Base-by-base conservation (phyloP, 306 rosid genomes). In the Cicer yamashitae region DNA sequence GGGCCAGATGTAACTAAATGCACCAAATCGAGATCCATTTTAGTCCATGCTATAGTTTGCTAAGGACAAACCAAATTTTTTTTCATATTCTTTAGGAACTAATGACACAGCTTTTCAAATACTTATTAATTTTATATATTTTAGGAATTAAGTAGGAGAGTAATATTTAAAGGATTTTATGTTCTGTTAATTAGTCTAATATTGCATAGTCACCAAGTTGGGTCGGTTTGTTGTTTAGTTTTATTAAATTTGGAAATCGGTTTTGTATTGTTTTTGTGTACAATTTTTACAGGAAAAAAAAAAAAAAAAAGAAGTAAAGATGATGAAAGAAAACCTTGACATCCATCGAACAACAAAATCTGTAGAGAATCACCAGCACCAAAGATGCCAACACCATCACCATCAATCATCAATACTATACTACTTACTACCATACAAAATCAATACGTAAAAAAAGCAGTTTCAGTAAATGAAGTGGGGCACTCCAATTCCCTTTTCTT, bases 361-460 rank as follows among this genome's bases (percentile, higher is more conserved):
- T 88, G 88, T 91, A 88, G 91, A 88, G 91, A 86, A 83, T 86
- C 92, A 84, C 61, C 89, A 12, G 7, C 44, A 79, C 22, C 72
- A 81, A 76, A 63, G 60, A 58, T 72, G 61, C 70, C 54, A 71
- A 70, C 78, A 72, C 76, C 20, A 43, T 63, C 73, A 63, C 38
- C 17, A 77, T 73, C 74, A 59, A 76, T 77, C 81, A 81, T 85
- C 79, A 83, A 77, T 86, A 86, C 89, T 80, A 90, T 84, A 86
- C 85, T 85, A 84, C 87, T 89, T 88, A 82, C 92, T 89, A 86
- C 90, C 90, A 93, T 87, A 90, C 91, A 94, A 84, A 91, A 67
- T 87, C 90, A 96, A 89, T 89, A 89, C 89, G 77, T 86, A 82
- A 87, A 85, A 85, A 65, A 87, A 86, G 88, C 86, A 80, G 82